Evolutionary conservation across 495 filamentous ascomycete species (phyloP).

Genomic region (Penicillium verhagenii): DNA sequence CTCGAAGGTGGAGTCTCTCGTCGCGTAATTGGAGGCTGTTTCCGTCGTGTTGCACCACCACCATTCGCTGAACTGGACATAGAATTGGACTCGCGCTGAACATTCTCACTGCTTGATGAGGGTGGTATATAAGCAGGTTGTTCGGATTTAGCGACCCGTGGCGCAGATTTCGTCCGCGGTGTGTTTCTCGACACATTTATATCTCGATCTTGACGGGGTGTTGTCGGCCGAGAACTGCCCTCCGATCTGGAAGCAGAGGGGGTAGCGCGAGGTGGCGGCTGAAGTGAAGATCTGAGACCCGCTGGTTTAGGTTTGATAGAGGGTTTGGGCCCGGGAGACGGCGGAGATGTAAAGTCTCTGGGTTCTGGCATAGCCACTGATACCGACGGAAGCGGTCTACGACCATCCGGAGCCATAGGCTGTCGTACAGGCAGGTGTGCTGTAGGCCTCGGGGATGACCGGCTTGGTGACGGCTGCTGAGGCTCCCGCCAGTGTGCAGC

Average conservation of each 20-base stretch:
- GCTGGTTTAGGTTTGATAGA: conserved; percentile 40
- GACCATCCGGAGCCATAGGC: conserved; percentile 9
- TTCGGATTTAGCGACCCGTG: conserved; percentile 15
- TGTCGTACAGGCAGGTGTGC: conserved; percentile 9
- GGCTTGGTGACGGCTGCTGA: conserved; percentile 15
- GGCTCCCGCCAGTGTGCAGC: conserved; percentile 37
- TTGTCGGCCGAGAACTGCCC: conserved; percentile 13
- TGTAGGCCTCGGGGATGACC: conserved; percentile 11
- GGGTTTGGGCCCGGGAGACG: conserved; percentile 30
- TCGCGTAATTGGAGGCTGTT: conserved; percentile 23
- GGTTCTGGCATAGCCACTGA: conserved; percentile 22
- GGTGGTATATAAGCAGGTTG: conserved; percentile 21
- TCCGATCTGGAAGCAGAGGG: conserved; percentile 18
- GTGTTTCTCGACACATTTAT: conserved; percentile 15
- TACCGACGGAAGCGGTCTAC: conserved; percentile 10
- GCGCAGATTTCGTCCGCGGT: conserved; percentile 26
- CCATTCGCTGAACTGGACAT: conserved; percentile 27
- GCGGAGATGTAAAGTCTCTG: conserved; percentile 17
- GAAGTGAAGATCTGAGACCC: conserved; percentile 31
- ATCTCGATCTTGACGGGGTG: conserved; percentile 22
- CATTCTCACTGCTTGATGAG: conserved; percentile 32
- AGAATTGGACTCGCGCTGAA: conserved; percentile 26
- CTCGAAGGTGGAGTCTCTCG: conserved; percentile 45
- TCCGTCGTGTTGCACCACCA: conserved; percentile 26
- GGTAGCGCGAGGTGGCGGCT: conserved; percentile 17